Evolutionary conservation across 441 rosid species (phyloP).

Genomic region (Macaranga tanarius): DNA sequence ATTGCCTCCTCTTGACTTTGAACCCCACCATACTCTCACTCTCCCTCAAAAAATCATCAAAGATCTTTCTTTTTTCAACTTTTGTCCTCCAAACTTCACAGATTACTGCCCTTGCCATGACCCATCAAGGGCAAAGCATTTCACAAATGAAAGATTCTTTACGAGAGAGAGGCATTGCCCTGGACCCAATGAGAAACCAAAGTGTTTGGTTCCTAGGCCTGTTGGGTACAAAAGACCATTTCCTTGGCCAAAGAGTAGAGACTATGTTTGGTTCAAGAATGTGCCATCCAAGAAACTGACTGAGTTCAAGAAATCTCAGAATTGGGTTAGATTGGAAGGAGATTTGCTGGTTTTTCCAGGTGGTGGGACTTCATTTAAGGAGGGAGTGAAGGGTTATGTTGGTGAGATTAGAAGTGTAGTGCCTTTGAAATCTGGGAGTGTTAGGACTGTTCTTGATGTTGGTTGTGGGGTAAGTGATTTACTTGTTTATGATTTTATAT

Average conservation of each 20-base stretch:
- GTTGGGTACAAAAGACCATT: slow-evolving; percentile 48
- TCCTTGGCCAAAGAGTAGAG: slow-evolving; percentile 59
- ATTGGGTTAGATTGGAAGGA: slow-evolving; percentile 55
- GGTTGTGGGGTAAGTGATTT: slow-evolving; percentile 59
- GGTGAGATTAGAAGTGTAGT: slow-evolving; percentile 41
- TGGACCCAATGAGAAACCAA: slow-evolving; percentile 28
- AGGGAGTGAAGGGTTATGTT: slow-evolving; percentile 54
- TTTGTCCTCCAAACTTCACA: slow-evolving; percentile 55
- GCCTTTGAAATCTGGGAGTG: slow-evolving; percentile 53
- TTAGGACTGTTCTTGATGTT: slow-evolving; percentile 60
- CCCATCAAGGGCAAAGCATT: slow-evolving; percentile 38
- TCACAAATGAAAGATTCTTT: slow-evolving; percentile 36
- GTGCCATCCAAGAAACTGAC: slow-evolving; percentile 51
- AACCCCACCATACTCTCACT: slow-evolving; percentile 39
- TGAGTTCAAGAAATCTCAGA: slow-evolving; percentile 53
- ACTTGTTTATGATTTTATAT: background rate
- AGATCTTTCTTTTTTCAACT: slow-evolving; percentile 24
- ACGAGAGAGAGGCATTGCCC: slow-evolving; percentile 62
- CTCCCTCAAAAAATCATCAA: slow-evolving; percentile 22
- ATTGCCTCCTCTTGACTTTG: slow-evolving; percentile 35
- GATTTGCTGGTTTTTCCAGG: slow-evolving; percentile 58
- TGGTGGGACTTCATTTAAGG: slow-evolving; percentile 64
- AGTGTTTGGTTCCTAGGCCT: slow-evolving; percentile 56
- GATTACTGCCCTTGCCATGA: slow-evolving; percentile 62
- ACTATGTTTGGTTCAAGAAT: slow-evolving; percentile 53